These are phyloP conservation scores for Lophiostoma macrostomum DNA, from an alignment of 495 filamentous ascomycete species.

Conservation along the genomic window DNA sequence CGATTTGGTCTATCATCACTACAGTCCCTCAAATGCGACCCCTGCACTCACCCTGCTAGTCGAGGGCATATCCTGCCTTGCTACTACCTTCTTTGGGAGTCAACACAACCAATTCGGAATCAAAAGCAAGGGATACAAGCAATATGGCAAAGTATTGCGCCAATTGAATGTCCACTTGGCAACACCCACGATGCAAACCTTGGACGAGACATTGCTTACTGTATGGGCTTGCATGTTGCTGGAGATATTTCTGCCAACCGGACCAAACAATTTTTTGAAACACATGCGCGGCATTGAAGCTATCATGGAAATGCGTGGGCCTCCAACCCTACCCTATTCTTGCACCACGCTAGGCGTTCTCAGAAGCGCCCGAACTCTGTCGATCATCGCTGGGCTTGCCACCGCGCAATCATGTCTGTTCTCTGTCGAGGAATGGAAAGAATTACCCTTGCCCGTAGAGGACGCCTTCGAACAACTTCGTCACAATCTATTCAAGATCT, in stretches of 20 bases:
- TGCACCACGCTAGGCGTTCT: neutral
- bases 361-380: neutral
- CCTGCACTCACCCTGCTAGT: slow-evolving; percentile 1
- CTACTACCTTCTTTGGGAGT: slow-evolving; percentile 16
- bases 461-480: neutral
- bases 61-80: slow-evolving; percentile 7
- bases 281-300: slow-evolving; percentile 15
- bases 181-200: slow-evolving; percentile 4
- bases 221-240: slow-evolving; percentile 15
- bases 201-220: slow-evolving; percentile 17
- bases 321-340: neutral
- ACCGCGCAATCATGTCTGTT: neutral
- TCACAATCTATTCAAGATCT: slow-evolving; percentile 6
- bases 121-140: slow-evolving; percentile 1
- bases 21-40: neutral
- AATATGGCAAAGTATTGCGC: slow-evolving; percentile 7
- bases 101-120: slow-evolving; percentile 11
- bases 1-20: slow-evolving; percentile 1
- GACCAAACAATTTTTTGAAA: slow-evolving; percentile 6
- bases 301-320: slow-evolving; percentile 10
- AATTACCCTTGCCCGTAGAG: neutral
- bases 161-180: slow-evolving; percentile 10
- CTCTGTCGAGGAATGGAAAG: slow-evolving; percentile 15
- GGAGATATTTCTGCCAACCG: slow-evolving; percentile 19
- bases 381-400: slow-evolving; percentile 10